Percentiles rank a stretch among this genome's conserved stretches.
Evolutionary conservation across 768 basidiomycete species (phyloP).

Genomic region (Russula sp.): DNA sequence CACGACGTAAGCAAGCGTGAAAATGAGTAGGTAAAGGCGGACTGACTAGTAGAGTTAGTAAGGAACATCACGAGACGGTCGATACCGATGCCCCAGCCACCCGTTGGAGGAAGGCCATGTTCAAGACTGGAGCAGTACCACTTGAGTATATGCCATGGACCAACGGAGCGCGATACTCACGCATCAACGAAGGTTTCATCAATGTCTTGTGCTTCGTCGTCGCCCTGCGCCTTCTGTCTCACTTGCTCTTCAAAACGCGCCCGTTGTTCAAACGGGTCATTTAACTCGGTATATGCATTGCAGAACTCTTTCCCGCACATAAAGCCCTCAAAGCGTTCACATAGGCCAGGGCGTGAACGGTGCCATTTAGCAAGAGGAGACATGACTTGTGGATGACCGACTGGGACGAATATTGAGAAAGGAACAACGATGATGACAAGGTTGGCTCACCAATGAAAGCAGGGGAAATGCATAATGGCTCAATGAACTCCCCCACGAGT

Average conservation of each 20-base stretch:
- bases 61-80: constrained; percentile 98
- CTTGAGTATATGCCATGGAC: neutral
- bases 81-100: constrained; percentile 95
- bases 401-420: constrained; percentile 31
- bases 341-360: constrained; percentile 91
- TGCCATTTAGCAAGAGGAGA: constrained; percentile 99
- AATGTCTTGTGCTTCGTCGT: constrained; percentile 96
- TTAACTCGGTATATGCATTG: constrained; percentile 99
- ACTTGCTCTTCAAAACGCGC: constrained; percentile 94
- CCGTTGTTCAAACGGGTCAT: constrained; percentile 96
- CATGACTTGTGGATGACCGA: constrained; percentile 99
- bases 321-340: constrained; percentile 98
- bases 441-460: constrained; percentile 74
- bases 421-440: neutral
- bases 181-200: constrained; percentile 96
- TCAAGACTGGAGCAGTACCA: constrained; percentile 57
- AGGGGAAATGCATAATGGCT: constrained; percentile 92
- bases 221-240: constrained; percentile 90
- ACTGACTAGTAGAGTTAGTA: constrained; percentile 86
- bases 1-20: constrained; percentile 10
- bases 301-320: constrained; percentile 97
- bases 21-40: neutral
- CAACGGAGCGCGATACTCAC: constrained; percentile 39
- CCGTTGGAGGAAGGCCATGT: constrained; percentile 95
- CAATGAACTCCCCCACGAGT: constrained; percentile 98